phyloP scores from a whole-genome alignment of 192 early-diverging fungal genomes.

The Entomortierella parvispora region DNA sequence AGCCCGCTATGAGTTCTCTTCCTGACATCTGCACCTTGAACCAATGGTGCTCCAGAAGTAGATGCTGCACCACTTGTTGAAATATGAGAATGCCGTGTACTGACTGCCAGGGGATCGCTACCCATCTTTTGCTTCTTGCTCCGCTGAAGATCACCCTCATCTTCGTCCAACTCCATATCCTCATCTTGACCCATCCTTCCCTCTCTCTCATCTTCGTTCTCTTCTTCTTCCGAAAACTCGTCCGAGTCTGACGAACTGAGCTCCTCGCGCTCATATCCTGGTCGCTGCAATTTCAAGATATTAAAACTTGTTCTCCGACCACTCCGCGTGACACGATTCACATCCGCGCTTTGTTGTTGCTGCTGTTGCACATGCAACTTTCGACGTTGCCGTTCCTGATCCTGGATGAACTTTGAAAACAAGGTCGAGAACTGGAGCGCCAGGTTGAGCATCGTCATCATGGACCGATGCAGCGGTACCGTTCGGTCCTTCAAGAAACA shows the following conservation, averaged over 20 bases:
- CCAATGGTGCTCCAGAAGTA: too few species aligned
- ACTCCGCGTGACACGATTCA: not conserved
- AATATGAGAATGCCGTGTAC: not conserved
- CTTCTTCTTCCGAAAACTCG: conserved; percentile 3
- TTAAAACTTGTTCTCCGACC: conserved; percentile 30
- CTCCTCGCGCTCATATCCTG: not conserved
- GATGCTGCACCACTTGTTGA: too few species aligned
- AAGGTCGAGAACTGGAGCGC: conserved; percentile 30
- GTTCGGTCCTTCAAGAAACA: conserved; percentile 44
- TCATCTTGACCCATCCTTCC: conserved; percentile 1
- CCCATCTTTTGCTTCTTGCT: conserved; percentile 28
- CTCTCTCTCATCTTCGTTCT: not conserved
- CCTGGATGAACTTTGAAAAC: conserved; percentile 21
- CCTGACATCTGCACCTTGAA: too few species aligned
- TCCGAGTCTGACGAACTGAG: not conserved
- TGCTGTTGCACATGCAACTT: not conserved
- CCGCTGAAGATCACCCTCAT: not conserved
- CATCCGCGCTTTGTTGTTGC: not conserved
- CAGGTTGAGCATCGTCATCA: conserved; percentile 36
- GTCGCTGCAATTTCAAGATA: not conserved
- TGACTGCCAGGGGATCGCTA: not conserved
- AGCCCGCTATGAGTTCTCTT: too few species aligned
- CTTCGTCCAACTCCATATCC: conserved; percentile 14
- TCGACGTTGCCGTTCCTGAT: conserved; percentile 7
- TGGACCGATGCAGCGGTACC: conserved; percentile 24